Evolutionary conservation across 2,329 filamentous ascomycete species (phyloP), one percentile per base, ranked within the genome.

Genomic region (Fusarium liriodendri): DNA sequence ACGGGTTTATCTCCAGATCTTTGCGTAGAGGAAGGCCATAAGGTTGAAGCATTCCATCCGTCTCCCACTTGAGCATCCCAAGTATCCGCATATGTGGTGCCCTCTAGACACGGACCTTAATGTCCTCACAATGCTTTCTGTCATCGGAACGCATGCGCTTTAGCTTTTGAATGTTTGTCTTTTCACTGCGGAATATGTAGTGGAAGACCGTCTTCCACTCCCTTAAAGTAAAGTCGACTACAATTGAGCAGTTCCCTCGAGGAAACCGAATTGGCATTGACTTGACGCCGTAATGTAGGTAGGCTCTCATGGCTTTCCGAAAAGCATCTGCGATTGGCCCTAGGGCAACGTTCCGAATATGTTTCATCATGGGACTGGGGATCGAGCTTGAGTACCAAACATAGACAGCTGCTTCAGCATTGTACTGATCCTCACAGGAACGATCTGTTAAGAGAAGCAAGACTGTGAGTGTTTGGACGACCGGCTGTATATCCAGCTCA

Each of bases 381-480:
- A 78, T 58, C 50, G 62, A 70, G 13, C 64, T 38, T 11, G 79
- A 80, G 62, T 80, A 80, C 78, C 75, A 79, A 14, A 79, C 25
- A 54, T 80, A 76, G 4, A 77, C 68, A 14, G 69, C 60, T 2
- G 72, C 64, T 25, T 80, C 79, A 1, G 79, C 77, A 52, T 76
- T 77, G 6, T 64, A 7, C 0, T 60, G 14, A 6, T 72, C 64
- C 18, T 79, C 64, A 33, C 59, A 29, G 2, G 35, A 35, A 1
- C 25, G 11, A 8, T 70, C 68, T 11, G 66, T 68, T 14, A 77
- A 66, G 20, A 77, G 62, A 1, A 71, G 57, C 2, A 78, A 22
- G 3, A 63, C 64, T 2, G 76, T 18, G 2, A 78, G 33, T 1
- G 69, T 45, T 8, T 72, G 66, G 5, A 62, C 9, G 71, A 62